Evolutionary conservation across 805 yeast genomes (phyloP).

Genomic region (Starmera quercuum): DNA sequence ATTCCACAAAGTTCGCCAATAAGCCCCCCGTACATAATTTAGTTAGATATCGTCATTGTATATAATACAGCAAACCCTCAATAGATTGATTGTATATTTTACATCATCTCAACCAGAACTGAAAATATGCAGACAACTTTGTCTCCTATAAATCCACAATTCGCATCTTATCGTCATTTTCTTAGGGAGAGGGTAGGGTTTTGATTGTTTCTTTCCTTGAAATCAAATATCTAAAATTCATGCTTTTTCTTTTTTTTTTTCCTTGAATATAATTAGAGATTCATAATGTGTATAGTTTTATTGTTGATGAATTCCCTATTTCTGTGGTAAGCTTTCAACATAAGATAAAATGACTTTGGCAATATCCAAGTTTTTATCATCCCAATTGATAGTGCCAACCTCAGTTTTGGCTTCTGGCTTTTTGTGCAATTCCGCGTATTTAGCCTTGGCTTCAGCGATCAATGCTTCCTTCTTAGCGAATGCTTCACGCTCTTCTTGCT

Average conservation of each 20-base stretch:
- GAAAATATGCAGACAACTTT: no score
- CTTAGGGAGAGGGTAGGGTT: no score
- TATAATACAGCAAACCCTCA: no score
- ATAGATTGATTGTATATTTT: no score
- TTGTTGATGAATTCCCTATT: not conserved
- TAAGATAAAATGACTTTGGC: conserved; percentile 62
- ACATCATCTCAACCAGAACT: no score
- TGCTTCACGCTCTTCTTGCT: conserved; percentile 48
- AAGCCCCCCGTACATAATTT: no score
- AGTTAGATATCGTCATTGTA: no score
- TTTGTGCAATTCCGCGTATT: conserved; percentile 63
- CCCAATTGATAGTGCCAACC: conserved; percentile 55
- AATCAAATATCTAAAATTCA: no score
- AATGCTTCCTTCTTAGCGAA: conserved; percentile 63
- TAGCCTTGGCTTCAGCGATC: conserved; percentile 83
- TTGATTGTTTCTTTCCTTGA: no score
- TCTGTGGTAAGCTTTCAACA: conserved; percentile 38
- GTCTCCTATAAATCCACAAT: no score
- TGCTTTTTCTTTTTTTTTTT: not conserved
- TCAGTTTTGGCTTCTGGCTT: conserved; percentile 30
- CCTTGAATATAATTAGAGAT: not conserved
- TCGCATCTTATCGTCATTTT: no score
- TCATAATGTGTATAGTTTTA: not conserved
- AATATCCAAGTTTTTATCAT: conserved; percentile 86
- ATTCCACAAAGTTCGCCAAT: no score